Conservation (phyloP, 768 basidiomycete genomes). For the Cantharellus cinnabarinus region DNA sequence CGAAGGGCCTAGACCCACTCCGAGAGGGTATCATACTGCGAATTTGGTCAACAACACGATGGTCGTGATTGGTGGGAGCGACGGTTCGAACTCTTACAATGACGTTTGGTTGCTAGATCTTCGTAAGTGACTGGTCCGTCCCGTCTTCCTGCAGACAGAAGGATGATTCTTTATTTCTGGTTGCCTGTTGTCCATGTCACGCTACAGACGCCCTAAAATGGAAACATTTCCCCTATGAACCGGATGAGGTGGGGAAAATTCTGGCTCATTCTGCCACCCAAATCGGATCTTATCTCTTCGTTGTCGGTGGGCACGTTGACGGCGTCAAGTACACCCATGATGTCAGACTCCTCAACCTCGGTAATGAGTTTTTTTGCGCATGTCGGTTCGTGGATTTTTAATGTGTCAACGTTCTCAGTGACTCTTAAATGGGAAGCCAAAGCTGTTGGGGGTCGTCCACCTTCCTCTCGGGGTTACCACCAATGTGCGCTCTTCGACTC, state of each 20-base stretch:
- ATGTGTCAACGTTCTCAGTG: constrained; percentile 24
- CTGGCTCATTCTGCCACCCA: constrained; percentile 75
- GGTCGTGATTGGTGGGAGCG: constrained; percentile 80
- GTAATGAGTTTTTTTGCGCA: constrained; percentile 22
- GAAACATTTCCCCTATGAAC: constrained; percentile 3
- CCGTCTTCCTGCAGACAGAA: not conserved
- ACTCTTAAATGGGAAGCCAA: constrained; percentile 69
- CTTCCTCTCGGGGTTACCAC: constrained; percentile 68
- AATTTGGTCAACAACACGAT: constrained; percentile 71
- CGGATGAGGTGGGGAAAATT: constrained; percentile 30
- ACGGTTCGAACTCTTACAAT: constrained; percentile 71
- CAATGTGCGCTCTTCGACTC: constrained; percentile 64
- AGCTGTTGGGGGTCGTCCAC: constrained; percentile 42
- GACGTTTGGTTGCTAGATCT: constrained; percentile 78
- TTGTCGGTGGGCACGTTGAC: constrained; percentile 67
- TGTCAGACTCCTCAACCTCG: constrained; percentile 69
- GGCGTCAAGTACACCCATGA: constrained; percentile 48
- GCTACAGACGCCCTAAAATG: not conserved
- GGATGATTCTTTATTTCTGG: not conserved
- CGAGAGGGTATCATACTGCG: constrained; percentile 79
- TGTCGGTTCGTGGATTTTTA: not conserved
- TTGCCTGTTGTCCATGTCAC: not conserved
- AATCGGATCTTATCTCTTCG: constrained; percentile 80
- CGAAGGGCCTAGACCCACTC: constrained; percentile 10
- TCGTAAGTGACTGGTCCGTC: constrained; percentile 28